phyloP scores from a whole-genome alignment of 2,329 filamentous ascomycete genomes.

The Uncinocarpus reesii region DNA sequence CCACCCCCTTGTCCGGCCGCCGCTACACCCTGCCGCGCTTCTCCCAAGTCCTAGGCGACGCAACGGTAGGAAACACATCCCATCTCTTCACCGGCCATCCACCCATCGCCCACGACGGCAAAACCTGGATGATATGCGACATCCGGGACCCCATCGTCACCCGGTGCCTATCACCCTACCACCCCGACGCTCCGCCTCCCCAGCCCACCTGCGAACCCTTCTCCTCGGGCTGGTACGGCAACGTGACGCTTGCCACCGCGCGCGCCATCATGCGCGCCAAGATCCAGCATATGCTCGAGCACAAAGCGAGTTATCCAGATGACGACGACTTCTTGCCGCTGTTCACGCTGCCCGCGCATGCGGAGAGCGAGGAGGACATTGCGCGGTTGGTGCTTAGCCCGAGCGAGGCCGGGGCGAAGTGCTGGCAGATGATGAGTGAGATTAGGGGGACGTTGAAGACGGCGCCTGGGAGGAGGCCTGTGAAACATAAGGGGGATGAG shows the following conservation, averaged over 20 bases:
- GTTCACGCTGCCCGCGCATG: constrained; percentile 31
- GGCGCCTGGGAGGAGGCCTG: constrained; percentile 17
- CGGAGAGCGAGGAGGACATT: constrained; percentile 17
- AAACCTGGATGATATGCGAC: constrained; percentile 91
- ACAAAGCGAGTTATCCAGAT: constrained; percentile 19
- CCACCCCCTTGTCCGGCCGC: constrained; percentile 20
- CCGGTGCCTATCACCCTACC: constrained; percentile 53
- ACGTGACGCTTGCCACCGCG: constrained; percentile 70
- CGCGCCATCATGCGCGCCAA: constrained; percentile 84
- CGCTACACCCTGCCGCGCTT: constrained; percentile 21
- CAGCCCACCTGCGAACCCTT: constrained; percentile 49
- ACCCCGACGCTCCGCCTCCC: constrained; percentile 42
- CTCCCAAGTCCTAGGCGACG: constrained; percentile 12
- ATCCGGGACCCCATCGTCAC: constrained; percentile 68
- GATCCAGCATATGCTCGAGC: constrained; percentile 54
- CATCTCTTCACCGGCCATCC: constrained; percentile 75
- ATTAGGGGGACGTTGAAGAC: constrained; percentile 28
- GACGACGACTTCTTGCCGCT: constrained; percentile 31
- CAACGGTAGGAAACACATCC: constrained; percentile 16
- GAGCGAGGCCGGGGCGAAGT: constrained; percentile 20
- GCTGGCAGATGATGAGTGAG: constrained; percentile 29
- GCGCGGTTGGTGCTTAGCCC: constrained; percentile 12
- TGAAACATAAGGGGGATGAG: not conserved
- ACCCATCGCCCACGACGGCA: constrained; percentile 63
- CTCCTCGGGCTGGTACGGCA: constrained; percentile 73